Base-by-base conservation (phyloP, 345 rosid genomes). In the Diplotaxis tenuifolia region DNA sequence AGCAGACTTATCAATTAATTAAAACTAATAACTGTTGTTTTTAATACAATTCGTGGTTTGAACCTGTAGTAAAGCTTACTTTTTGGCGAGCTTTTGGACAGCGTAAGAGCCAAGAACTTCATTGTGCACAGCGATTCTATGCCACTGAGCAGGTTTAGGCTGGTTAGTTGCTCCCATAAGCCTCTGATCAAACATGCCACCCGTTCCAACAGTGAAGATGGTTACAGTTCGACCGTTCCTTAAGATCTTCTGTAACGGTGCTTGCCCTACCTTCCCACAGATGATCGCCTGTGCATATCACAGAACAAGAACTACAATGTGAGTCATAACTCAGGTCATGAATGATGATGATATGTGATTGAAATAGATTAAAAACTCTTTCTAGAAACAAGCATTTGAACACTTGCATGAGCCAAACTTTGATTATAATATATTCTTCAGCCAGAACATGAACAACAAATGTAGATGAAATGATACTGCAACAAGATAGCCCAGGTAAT, bases 141-240 rank as follows among this genome's bases (percentile, higher is more conserved):
- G 99, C 99, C 99, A 92, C 70, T 92, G 99, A 71, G 86, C 92
- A 73, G 97, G 97, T 77, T 80, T 87, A 1, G 96, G 96, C 74
- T 83, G 68, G 75, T 87, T 83, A 20, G 67, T 84, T 2, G 79
- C 77, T 54, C 85, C 83, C 9, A 70, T 47, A 67, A 79, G 78
- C 79, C 98, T 90, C 75, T 90, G 98, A 81, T 95, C 99, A 86
- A 79, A 84, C 89, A 95, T 78, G 15, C 98, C 99, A 0, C 96
- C 99, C 6, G 97, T 95, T 78, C 99, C 98, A 27, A 95, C 89
- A 0, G 98, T 88, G 73, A 95, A 92, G 65, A 88, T 85, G 3
- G 99, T 92, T n/a, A 95, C 83, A 20, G 91, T 95, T 70, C 84
- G 65, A 18, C 98, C 98, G 71, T 88, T 95, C 81, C 99, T 85